Conservation (phyloP, 2,329 filamentous ascomycete species). For the Beauveria sp. region DNA sequence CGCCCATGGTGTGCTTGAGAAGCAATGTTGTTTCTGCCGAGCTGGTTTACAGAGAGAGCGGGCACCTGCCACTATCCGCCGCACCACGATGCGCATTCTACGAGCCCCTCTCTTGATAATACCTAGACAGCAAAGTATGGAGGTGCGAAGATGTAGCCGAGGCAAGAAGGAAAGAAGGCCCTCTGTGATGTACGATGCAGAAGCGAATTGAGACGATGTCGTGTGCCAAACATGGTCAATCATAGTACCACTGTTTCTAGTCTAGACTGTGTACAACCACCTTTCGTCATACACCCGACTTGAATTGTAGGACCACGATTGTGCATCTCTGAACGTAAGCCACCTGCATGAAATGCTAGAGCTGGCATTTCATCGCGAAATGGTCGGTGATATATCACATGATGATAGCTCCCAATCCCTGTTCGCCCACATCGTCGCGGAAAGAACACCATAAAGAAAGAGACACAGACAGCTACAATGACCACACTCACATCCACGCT, state of each 20-base stretch:
- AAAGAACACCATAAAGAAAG: neutral
- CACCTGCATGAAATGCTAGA: neutral
- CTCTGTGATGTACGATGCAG: neutral
- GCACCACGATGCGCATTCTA: neutral
- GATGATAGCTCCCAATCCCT: neutral
- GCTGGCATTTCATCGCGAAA: neutral
- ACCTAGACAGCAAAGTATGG: neutral
- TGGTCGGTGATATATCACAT: neutral
- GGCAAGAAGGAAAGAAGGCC: neutral
- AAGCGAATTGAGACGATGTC: neutral
- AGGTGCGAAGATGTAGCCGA: too few species aligned
- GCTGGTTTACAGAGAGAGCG: neutral
- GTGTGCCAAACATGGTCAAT: neutral
- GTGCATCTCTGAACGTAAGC: neutral
- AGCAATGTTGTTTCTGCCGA: neutral
- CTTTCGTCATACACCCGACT: neutral
- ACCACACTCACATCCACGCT: neutral
- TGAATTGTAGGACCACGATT: neutral
- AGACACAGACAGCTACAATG: neutral
- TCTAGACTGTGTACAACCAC: neutral
- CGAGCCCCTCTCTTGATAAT: neutral
- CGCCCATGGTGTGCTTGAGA: neutral
- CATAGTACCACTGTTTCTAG: constrained; percentile 1
- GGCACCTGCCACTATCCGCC: neutral
- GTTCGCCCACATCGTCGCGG: neutral